phyloP scores from a whole-genome alignment of 2,329 filamentous ascomycete genomes.

The Verruconis gallopava region DNA sequence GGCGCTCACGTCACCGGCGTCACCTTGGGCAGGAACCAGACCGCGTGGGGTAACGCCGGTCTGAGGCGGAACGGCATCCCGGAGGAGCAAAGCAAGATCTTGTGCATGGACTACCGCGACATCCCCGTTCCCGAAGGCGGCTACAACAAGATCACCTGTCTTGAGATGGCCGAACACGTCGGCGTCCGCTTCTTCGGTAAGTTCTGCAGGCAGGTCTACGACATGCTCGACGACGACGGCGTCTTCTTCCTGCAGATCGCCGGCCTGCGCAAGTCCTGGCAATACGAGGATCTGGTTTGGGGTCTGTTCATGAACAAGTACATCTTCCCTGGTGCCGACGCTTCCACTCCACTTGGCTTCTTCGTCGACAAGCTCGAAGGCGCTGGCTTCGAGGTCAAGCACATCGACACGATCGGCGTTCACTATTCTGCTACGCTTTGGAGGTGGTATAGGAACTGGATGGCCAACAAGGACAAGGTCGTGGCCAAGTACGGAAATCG shows the following conservation, averaged over 20 bases:
- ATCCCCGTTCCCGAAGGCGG: slow-evolving; percentile 64
- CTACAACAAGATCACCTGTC: slow-evolving; percentile 92
- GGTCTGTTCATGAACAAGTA: slow-evolving; percentile 99
- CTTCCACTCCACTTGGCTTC: slow-evolving; percentile 81
- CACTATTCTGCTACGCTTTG: slow-evolving; percentile 95
- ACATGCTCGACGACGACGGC: slow-evolving; percentile 95
- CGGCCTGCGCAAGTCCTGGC: slow-evolving; percentile 87
- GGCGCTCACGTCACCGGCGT: slow-evolving; percentile 76
- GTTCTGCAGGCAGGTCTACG: slow-evolving; percentile 77
- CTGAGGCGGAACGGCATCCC: slow-evolving; percentile 69
- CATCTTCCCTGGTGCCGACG: slow-evolving; percentile 93
- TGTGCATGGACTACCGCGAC: slow-evolving; percentile 97
- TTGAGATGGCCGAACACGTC: slow-evolving; percentile 98
- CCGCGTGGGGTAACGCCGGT: slow-evolving; percentile 87
- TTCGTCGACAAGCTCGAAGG: slow-evolving; percentile 76
- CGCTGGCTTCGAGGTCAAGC: slow-evolving; percentile 83
- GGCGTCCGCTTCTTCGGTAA: slow-evolving; percentile 74
- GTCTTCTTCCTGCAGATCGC: slow-evolving; percentile 93
- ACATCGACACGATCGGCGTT: slow-evolving; percentile 82
- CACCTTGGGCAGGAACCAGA: slow-evolving; percentile 91
- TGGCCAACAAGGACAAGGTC: slow-evolving; percentile 84
- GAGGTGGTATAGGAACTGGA: slow-evolving; percentile 98
- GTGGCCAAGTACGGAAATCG: slow-evolving; percentile 86
- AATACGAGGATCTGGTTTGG: slow-evolving; percentile 97
- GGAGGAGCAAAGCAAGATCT: slow-evolving; percentile 79